phyloP scores from a whole-genome alignment of 192 early-diverging fungal species.

The Podila clonocystis region DNA sequence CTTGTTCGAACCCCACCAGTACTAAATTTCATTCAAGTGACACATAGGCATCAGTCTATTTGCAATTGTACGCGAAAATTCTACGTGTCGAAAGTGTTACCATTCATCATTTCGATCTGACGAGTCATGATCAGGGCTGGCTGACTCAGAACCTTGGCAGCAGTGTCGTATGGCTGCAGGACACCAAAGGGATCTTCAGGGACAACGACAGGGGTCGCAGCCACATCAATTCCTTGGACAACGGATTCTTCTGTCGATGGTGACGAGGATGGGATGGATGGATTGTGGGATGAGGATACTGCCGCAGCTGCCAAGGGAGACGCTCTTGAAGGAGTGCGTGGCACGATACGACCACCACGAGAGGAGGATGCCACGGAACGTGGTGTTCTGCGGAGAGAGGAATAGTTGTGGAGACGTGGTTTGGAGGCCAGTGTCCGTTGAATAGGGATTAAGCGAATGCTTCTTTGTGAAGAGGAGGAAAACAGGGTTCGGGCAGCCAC shows the following conservation, averaged over 20 bases:
- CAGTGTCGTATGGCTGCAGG: slow-evolving; percentile 32
- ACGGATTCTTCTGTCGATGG: background rate
- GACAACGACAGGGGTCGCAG: slow-evolving; percentile 38
- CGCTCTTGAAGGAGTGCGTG: background rate
- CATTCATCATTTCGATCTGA: slow-evolving; percentile 89
- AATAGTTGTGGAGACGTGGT: background rate
- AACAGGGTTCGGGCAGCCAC: too few relatives aligned
- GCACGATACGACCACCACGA: background rate
- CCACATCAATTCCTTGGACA: slow-evolving; percentile 39
- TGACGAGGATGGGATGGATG: background rate
- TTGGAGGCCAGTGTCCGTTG: background rate
- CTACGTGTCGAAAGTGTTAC: background rate
- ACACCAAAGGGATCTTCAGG: slow-evolving; percentile 49
- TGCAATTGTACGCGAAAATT: slow-evolving; percentile 56
- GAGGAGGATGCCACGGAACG: background rate
- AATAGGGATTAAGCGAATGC: background rate
- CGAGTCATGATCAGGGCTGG: slow-evolving; percentile 73
- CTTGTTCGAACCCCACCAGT: slow-evolving; percentile 80
- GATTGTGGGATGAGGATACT: background rate
- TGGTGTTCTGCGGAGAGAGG: background rate
- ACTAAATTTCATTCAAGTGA: slow-evolving; percentile 14
- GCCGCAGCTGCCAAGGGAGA: slow-evolving; percentile 19
- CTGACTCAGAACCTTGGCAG: slow-evolving; percentile 57
- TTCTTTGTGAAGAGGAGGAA: background rate
- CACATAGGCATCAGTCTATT: too few relatives aligned